These are phyloP conservation scores for Cercospora nicotianae DNA, from an alignment of 2,329 filamentous ascomycete species.

Conservation along the genomic window DNA sequence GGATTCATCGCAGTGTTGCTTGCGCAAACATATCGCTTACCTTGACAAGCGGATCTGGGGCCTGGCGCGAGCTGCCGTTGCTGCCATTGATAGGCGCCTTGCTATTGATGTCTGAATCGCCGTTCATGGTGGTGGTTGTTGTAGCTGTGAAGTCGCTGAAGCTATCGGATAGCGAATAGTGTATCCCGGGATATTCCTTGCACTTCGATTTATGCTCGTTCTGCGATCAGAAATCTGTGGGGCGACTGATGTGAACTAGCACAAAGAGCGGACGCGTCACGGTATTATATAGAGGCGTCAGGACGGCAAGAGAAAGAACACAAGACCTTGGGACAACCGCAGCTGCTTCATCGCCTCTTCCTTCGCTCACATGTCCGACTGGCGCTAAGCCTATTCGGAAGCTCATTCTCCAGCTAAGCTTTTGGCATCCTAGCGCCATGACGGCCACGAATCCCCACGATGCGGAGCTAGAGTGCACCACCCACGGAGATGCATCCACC, in stretches of 20 bases:
- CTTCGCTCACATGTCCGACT: conserved; percentile 1
- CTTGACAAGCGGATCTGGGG: conserved; percentile 43
- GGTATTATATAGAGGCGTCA: conserved; percentile 17
- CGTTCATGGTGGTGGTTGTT: conserved; percentile 22
- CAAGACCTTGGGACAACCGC: conserved; percentile 8
- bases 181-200: neutral
- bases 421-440: neutral
- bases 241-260: neutral
- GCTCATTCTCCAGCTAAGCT: conserved; percentile 9
- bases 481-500: neutral
- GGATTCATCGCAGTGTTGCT: neutral
- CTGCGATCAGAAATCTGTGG: neutral
- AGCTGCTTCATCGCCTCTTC: conserved; percentile 20
- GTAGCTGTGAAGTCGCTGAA: conserved; percentile 2
- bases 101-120: conserved; percentile 34
- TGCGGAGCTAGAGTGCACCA: conserved; percentile 10
- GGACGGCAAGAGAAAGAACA: neutral
- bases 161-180: neutral
- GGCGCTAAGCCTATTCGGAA: conserved; percentile 2
- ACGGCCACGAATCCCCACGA: conserved; percentile 12
- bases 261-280: neutral
- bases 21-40: neutral
- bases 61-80: conserved; percentile 24
- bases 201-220: neutral
- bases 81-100: conserved; percentile 40